Conservation (phyloP, 2,329 filamentous ascomycete species). For the Cladosporium halotolerans region DNA sequence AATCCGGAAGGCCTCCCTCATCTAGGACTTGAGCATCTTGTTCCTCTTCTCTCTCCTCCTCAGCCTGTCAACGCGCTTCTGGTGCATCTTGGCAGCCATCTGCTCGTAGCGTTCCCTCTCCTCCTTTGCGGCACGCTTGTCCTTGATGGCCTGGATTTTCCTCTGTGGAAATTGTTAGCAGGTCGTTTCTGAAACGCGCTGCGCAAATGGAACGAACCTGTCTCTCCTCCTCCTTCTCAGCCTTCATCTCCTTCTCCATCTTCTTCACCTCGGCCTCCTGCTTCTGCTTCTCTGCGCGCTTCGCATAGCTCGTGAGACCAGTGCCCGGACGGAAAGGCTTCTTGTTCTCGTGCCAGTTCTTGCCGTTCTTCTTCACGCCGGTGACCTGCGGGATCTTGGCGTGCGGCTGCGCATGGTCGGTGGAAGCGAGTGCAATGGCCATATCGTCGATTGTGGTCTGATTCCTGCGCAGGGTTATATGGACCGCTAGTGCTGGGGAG, state of each 20-base stretch:
- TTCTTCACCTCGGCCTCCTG: constrained; percentile 74
- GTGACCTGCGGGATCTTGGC: constrained; percentile 23
- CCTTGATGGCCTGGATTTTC: constrained; percentile 72
- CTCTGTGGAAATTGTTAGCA: constrained; percentile 45
- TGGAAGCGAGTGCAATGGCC: constrained; percentile 24
- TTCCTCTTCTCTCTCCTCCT: constrained; percentile 97
- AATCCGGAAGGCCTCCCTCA: background rate
- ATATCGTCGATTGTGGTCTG: constrained; percentile 6
- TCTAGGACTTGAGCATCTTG: constrained; percentile 57
- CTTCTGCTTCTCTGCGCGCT: constrained; percentile 64
- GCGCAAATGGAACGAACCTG: constrained; percentile 50
- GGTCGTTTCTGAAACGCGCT: background rate
- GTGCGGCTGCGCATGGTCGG: constrained; percentile 31
- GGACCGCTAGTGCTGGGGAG: background rate
- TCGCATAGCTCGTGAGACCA: constrained; percentile 71
- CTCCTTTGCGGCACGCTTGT: constrained; percentile 80
- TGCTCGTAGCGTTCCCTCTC: constrained; percentile 89
- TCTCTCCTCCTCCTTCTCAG: constrained; percentile 85
- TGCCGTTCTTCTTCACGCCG: constrained; percentile 83
- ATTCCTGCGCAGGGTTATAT: too few relatives aligned
- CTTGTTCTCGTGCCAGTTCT: constrained; percentile 85
- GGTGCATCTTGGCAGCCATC: constrained; percentile 97
- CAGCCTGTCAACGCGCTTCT: constrained; percentile 84
- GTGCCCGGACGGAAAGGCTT: constrained; percentile 77
- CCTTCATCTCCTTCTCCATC: constrained; percentile 91